A percentile compares a stretch with the other conserved stretches of the same genome.
Evolutionary conservation across 163 green algal genomes (phyloP).

Genomic region (Volvox carteri): DNA sequence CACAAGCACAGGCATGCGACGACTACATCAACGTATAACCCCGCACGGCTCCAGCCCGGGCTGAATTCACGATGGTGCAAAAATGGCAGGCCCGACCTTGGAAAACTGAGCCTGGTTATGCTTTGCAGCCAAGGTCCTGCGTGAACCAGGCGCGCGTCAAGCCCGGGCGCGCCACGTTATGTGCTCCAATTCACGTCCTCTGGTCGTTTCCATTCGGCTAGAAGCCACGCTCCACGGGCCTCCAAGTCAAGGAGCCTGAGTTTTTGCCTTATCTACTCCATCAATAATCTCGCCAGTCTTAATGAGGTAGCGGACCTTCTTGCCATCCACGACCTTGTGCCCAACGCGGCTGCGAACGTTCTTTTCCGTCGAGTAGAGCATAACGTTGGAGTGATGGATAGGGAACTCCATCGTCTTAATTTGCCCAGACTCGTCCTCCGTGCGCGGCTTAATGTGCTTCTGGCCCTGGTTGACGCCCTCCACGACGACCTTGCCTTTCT

Average conservation of each 20-base stretch:
- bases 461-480: constrained; percentile 93
- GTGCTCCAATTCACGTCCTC: too few species aligned
- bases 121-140: background rate
- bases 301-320: constrained; percentile 91
- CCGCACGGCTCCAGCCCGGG: background rate
- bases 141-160: too few species aligned
- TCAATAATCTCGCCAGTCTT: constrained; percentile 91
- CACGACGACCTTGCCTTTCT: constrained; percentile 89
- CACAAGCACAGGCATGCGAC: background rate
- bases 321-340: constrained; percentile 75
- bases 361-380: constrained; percentile 91
- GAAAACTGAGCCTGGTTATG: constrained; percentile 33
- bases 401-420: constrained; percentile 92
- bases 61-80: background rate
- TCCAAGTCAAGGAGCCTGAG: too few species aligned
- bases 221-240: background rate
- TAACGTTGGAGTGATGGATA: constrained; percentile 97
- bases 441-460: constrained; percentile 87
- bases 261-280: constrained; percentile 37
- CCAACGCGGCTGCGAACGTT: constrained; percentile 84
- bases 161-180: too few species aligned
- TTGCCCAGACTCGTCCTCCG: constrained; percentile 86
- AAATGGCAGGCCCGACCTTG: constrained; percentile 1
- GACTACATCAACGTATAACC: background rate
- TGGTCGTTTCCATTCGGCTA: background rate